Base-by-base conservation (phyloP, 129 eudicot species). In the Kitagawia praeruptora region DNA sequence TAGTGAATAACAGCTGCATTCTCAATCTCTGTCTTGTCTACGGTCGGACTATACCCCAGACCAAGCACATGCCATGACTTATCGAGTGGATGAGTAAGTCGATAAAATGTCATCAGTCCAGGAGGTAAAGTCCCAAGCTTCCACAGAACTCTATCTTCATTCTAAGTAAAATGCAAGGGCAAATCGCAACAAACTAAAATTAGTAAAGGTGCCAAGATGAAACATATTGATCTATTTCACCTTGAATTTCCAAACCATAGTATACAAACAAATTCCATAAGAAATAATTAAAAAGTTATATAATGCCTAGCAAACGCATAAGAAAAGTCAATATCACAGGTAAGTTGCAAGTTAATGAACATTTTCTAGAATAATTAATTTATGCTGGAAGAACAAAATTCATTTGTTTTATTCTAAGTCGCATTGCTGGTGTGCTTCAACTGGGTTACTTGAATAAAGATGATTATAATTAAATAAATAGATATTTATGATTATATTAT, bases 51-150 rank as follows among this genome's bases (percentile, higher is more conserved):
- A 82, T 94, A 94, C 75, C 98, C 98, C 74, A 94, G 85, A 66
- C 98, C 98, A 2, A 94, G 93, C 58, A 94, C 96, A 75, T 94
- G 97, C 98, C 98, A 94, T 39, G 93, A 88, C 85, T 92, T 92
- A 14, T 92, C 92, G n/a, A 94, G 93, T 23, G 98, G 97, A 78
- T 94, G 91, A 12, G 97, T 94, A 48, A 92, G 83, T 81, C 93
- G 86, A 54, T 94, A 94, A 79, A 94, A 94, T 45, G 98, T 94
- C 78, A 94, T 92, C 70, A 94, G 75, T 16, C 98, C 98, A 8
- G 98, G 97, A 67, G 98, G 98, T 15, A 94, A 83, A 12, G 98
- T 94, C 51, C 97, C 97, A 28, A 94, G 97, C 83, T 94, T 92
- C 98, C 98, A 92, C 15, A 94, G 88, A 41, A 85, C 91, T 80